Base-by-base conservation (phyloP, 371 early-diverging fungal genomes). In the Coemansia sp. region DNA sequence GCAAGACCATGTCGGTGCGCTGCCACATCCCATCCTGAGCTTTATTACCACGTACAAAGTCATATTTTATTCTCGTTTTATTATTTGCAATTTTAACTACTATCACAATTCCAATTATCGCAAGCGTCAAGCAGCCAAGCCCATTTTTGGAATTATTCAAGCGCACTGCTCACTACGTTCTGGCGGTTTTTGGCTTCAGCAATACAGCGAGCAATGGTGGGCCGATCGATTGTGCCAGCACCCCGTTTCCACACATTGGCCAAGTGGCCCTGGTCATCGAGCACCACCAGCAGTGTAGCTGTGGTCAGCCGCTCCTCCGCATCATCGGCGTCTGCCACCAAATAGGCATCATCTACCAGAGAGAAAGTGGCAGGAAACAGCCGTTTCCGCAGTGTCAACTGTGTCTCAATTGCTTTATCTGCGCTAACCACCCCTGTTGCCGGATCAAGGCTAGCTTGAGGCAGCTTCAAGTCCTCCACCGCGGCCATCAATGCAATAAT, bases 401-500 rank as follows among this genome's bases (percentile, higher is more conserved):
- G 20, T 7, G 11, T 14, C 33, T n/a, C 47, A 28, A 33, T 56
- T 25, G 58, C 44, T n/a, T 12, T 60, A 48, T 60, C 65, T 23
- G 74, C 77, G 44, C 58, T 57, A 44, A 77, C 77, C 61, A 65
- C 58, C 11, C 77, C 77, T 11, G 72, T 54, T 54, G 56, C 75
- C 67, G 62, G 33, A 58, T 75, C 75, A 63, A 71, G 54, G 2
- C 54, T 16, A 3, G 59, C 60, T 30, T 16, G 33, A 4, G 60
- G 60, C n/a, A 60, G 48, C 48, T 7, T 8, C 52, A 62, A 16
- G 67, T 89, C 82, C 54, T 79, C 72, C 30, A 96, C 83, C 0
- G 96, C 94, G 7, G 88, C 83, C 12, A 86, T 75, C 26, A 94
- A 50, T 9, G 71, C 78, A 6, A 90, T 65, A n/a, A 96, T 56